Evolutionary conservation across 2,329 filamentous ascomycete species (phyloP).

Genomic region (Apiospora pterosperma): DNA sequence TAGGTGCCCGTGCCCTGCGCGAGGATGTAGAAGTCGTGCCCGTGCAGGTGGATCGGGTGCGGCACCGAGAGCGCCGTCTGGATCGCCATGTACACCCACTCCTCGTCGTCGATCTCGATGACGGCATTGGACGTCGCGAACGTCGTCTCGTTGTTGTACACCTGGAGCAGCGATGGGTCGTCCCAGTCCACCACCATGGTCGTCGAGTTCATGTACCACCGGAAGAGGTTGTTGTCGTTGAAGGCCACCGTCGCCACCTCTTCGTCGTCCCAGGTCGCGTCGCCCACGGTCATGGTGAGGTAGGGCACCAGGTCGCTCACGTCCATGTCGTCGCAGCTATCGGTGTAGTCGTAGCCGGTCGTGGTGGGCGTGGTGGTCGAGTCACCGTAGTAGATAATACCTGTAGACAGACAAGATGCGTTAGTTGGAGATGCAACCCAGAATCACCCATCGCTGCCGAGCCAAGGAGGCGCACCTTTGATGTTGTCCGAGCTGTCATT

Average conservation of each 20-base stretch:
- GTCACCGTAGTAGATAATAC: conserved; percentile 37
- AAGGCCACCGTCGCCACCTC: no score
- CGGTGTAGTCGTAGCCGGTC: conserved; percentile 8
- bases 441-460: no score
- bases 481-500: conserved; percentile 11
- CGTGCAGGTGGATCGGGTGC: conserved; percentile 25
- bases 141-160: conserved; percentile 22
- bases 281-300: conserved; percentile 28
- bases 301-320: conserved; percentile 30
- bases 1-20: conserved; percentile 27
- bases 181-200: conserved; percentile 46
- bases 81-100: conserved; percentile 33
- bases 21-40: conserved; percentile 40
- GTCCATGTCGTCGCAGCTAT: conserved; percentile 34
- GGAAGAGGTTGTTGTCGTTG: conserved; percentile 31
- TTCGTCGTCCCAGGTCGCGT: no score
- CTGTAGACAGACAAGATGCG: no score
- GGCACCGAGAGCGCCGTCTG: conserved; percentile 19
- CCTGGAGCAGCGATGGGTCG: conserved; percentile 39
- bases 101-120: conserved; percentile 22
- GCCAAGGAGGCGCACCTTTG: no score
- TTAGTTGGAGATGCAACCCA: no score
- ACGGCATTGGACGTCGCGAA: conserved; percentile 18
- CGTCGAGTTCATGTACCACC: conserved; percentile 47
- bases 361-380: conserved; percentile 15